phyloP scores from a whole-genome alignment of 441 rosid species.

The Codiaeum variegatum region DNA sequence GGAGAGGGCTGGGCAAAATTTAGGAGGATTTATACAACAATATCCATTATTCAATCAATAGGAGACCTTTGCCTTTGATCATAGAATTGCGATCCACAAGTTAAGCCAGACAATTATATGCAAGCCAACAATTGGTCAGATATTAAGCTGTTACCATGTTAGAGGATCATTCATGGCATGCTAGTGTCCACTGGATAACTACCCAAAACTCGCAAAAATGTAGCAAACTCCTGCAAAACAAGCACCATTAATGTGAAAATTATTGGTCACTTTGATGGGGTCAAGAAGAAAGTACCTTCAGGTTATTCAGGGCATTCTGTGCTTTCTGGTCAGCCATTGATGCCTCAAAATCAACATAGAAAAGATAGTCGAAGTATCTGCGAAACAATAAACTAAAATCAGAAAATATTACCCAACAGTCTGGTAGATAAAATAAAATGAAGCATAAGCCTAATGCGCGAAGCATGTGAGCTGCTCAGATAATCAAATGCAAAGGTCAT shows the following conservation, averaged over 20 bases:
- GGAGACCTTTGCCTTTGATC: not conserved
- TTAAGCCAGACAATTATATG: not conserved
- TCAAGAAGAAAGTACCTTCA: constrained; percentile 46
- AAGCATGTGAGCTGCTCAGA: not conserved
- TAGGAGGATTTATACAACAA: not conserved
- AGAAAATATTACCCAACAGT: not conserved
- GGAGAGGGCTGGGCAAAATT: not conserved
- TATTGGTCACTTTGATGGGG: not conserved
- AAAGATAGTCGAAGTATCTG: constrained; percentile 89
- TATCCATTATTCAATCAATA: not conserved
- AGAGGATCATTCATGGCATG: constrained; percentile 44
- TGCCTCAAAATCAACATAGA: constrained; percentile 96
- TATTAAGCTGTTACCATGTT: constrained; percentile 23
- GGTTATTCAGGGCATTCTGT: constrained; percentile 88
- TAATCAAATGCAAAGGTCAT: constrained; percentile 16
- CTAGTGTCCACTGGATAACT: constrained; percentile 88
- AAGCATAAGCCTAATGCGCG: not conserved
- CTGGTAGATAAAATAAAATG: not conserved
- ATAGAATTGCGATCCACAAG: not conserved
- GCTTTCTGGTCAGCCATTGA: constrained; percentile 96
- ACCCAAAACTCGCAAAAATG: constrained; percentile 90
- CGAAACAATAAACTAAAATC: constrained; percentile 15
- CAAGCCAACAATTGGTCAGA: not conserved
- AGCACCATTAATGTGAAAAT: constrained; percentile 5
- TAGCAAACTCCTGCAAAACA: constrained; percentile 76